Conservation (phyloP, 2,329 filamentous ascomycete genomes). For the Sporothrix luriei region DNA sequence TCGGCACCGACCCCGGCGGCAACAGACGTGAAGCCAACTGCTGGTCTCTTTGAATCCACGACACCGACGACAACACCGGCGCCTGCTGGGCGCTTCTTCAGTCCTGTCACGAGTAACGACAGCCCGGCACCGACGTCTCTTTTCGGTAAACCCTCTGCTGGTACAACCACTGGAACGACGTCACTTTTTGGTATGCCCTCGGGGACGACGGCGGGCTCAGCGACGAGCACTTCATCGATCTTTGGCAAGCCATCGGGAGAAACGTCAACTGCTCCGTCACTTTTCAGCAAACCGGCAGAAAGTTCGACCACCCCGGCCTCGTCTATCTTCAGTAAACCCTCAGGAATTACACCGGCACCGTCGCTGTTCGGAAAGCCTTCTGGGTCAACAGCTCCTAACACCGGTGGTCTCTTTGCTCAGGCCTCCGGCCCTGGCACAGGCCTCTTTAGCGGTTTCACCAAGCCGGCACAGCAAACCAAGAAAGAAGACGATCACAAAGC, state of each 20-base stretch:
- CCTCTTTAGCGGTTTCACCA: slow-evolving; percentile 22
- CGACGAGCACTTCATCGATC: neutral
- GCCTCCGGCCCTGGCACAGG: slow-evolving; percentile 35
- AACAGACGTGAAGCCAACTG: slow-evolving; percentile 37
- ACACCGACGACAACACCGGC: slow-evolving; percentile 38
- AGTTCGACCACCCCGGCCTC: neutral
- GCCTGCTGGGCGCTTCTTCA: slow-evolving; percentile 37
- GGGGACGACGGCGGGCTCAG: neutral
- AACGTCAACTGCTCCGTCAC: neutral
- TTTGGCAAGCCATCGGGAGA: slow-evolving; percentile 27
- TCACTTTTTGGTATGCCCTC: slow-evolving; percentile 29
- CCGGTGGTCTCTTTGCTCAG: slow-evolving; percentile 28
- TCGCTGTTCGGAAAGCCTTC: slow-evolving; percentile 35
- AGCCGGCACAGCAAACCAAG: slow-evolving; percentile 5
- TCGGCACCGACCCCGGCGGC: slow-evolving; percentile 31
- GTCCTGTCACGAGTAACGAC: slow-evolving; percentile 27
- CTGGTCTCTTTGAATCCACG: slow-evolving; percentile 36
- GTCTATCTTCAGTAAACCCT: slow-evolving; percentile 24
- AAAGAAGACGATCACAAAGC: slow-evolving; percentile 41
- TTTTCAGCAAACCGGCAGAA: slow-evolving; percentile 27
- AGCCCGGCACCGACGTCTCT: slow-evolving; percentile 25
- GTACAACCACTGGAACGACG: slow-evolving; percentile 4
- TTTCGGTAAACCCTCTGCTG: slow-evolving; percentile 28
- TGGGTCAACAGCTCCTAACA: slow-evolving; percentile 28
- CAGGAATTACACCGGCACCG: neutral